phyloP scores from a whole-genome alignment of 2,329 filamentous ascomycete species.

The Laburnicola sp. region DNA sequence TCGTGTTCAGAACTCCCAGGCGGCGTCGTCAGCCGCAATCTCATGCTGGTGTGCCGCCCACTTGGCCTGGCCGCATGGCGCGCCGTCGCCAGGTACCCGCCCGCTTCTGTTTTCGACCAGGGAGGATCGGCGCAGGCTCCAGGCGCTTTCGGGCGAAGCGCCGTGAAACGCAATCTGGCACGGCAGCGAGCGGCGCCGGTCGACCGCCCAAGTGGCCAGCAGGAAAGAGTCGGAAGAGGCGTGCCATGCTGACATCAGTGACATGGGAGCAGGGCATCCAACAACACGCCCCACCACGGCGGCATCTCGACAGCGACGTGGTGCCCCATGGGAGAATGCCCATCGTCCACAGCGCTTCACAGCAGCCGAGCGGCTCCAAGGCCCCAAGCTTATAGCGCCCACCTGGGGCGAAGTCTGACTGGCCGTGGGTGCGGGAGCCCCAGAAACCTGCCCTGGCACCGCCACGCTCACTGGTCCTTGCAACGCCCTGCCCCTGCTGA shows the following conservation, averaged over 20 bases:
- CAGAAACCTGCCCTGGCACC: constrained; percentile 12
- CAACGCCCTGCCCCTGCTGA: constrained; percentile 33
- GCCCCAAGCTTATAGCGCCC: background rate
- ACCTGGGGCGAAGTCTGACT: constrained; percentile 37
- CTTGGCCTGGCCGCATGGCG: constrained; percentile 15
- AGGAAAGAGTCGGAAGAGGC: background rate
- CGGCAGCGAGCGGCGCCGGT: constrained; percentile 11
- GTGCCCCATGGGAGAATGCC: background rate
- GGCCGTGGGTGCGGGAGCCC: constrained; percentile 44
- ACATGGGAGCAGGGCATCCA: background rate
- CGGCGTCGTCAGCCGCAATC: constrained; percentile 7
- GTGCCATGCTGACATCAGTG: background rate
- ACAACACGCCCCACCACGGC: background rate
- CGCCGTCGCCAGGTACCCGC: constrained; percentile 35
- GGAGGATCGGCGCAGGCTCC: constrained; percentile 40
- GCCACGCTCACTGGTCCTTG: constrained; percentile 32
- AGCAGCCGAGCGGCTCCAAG: constrained; percentile 6
- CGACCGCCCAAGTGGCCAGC: background rate
- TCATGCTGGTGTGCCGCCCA: constrained; percentile 6
- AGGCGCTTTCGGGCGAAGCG: constrained; percentile 37
- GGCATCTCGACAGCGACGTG: background rate
- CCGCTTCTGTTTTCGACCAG: constrained; percentile 25
- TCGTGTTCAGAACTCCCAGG: too few relatives aligned
- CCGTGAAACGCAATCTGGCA: constrained; percentile 38
- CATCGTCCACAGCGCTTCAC: constrained; percentile 4